phyloP scores from a whole-genome alignment of 2,329 filamentous ascomycete species.

The Chaetomiaceae sp. region DNA sequence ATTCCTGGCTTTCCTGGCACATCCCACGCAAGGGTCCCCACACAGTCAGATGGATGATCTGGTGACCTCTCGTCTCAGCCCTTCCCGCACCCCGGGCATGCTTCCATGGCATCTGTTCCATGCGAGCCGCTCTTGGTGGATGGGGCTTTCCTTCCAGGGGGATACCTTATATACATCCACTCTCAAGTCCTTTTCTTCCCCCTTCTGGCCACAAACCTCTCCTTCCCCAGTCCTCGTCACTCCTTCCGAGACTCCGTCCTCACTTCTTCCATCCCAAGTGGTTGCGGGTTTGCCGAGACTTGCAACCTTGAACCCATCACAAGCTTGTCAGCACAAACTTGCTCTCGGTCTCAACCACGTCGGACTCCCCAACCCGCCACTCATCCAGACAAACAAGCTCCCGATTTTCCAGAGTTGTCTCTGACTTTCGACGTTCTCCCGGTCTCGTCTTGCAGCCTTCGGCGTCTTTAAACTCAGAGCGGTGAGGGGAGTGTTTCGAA shows the following conservation, averaged over 20 bases:
- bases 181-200: slow-evolving; percentile 4
- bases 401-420: too few species aligned
- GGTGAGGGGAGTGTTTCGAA: neutral
- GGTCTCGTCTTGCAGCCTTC: neutral
- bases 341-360: too few species aligned
- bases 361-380: too few species aligned
- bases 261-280: neutral
- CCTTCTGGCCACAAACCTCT: slow-evolving; percentile 12
- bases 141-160: neutral
- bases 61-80: slow-evolving; percentile 29
- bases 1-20: slow-evolving; percentile 22
- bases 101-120: slow-evolving; percentile 20
- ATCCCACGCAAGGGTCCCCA: slow-evolving; percentile 24
- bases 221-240: slow-evolving; percentile 2
- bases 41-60: slow-evolving; percentile 28
- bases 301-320: too few species aligned
- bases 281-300: neutral
- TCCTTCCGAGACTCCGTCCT: neutral
- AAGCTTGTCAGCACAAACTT: too few species aligned
- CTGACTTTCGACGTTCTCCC: neutral
- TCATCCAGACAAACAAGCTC: too few species aligned
- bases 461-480: neutral
- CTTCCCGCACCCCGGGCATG: slow-evolving; percentile 20
- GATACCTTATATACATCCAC: slow-evolving; percentile 18
- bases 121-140: slow-evolving; percentile 13